Percentiles rank a stretch among this genome's conserved stretches.
Conservation (phyloP, 306 rosid species). For the Rosa chinensis region DNA sequence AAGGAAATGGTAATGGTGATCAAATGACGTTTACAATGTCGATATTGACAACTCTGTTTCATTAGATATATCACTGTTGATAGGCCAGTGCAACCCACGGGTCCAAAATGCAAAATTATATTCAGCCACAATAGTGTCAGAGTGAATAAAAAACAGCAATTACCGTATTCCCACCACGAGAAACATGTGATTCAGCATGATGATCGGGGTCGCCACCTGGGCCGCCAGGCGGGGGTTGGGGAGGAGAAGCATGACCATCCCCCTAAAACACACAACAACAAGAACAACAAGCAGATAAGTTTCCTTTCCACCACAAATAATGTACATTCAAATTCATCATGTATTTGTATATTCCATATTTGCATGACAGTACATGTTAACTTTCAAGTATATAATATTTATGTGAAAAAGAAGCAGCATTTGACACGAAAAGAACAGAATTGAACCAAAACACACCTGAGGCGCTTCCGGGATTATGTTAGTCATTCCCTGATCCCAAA, state of each 20-base stretch:
- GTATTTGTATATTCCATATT: neutral
- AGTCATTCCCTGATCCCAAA: slow-evolving; percentile 69
- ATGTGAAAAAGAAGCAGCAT: neutral
- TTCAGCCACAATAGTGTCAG: neutral
- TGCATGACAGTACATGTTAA: neutral
- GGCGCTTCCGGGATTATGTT: slow-evolving; percentile 54
- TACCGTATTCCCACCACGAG: slow-evolving; percentile 64
- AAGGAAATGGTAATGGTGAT: neutral
- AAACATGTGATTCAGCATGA: slow-evolving; percentile 36
- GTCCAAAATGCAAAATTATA: neutral
- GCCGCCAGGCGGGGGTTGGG: slow-evolving; percentile 50
- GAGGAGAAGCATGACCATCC: slow-evolving; percentile 40
- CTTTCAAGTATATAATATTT: neutral
- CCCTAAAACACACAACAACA: slow-evolving; percentile 47
- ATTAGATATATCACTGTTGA: neutral
- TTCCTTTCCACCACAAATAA: neutral
- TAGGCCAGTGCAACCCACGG: neutral
- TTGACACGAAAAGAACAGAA: neutral
- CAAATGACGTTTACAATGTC: neutral
- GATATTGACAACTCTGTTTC: neutral
- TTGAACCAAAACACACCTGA: slow-evolving; percentile 42
- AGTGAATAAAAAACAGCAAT: slow-evolving; percentile 17
- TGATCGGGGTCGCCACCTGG: slow-evolving; percentile 42
- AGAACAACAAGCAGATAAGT: neutral
- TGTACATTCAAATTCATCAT: neutral